Evolutionary conservation across 1,139 yeast species (phyloP).

Genomic region (Hansenula sp.): DNA sequence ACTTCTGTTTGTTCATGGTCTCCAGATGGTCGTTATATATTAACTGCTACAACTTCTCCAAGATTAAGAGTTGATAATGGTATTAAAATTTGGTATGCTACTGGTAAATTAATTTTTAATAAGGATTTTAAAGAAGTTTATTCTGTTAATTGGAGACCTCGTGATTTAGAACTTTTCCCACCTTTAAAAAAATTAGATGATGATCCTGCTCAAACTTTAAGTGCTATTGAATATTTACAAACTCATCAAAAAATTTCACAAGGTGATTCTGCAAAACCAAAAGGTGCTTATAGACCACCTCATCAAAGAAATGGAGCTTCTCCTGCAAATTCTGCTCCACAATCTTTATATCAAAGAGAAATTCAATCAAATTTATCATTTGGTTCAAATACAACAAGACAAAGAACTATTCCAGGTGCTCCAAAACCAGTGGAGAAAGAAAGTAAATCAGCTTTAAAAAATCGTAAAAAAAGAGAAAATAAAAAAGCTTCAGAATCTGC

Average conservation of each 20-base stretch:
- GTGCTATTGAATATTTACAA: conserved; percentile 54
- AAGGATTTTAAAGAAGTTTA: conserved; percentile 80
- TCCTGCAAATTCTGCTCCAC: conserved; percentile 24
- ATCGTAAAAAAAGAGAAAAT: conserved; percentile 76
- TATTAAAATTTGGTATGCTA: conserved; percentile 87
- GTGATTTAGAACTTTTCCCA: conserved; percentile 55
- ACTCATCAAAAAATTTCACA: conserved; percentile 32
- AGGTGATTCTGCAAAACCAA: conserved; percentile 41
- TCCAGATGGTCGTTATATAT: conserved; percentile 91
- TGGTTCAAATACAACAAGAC: conserved; percentile 14
- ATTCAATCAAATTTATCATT: conserved; percentile 30
- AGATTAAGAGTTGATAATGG: conserved; percentile 96
- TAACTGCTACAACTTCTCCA: conserved; percentile 97
- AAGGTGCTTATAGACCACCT: conserved; percentile 94
- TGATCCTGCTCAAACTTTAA: conserved; percentile 63
- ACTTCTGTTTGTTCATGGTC: conserved; percentile 97
- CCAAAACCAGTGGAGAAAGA: conserved; percentile 26
- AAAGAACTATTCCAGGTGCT: conserved; percentile 34
- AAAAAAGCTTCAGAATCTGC: conserved; percentile 34
- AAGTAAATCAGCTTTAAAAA: conserved; percentile 65
- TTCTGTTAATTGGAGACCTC: conserved; percentile 85
- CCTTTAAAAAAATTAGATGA: conserved; percentile 48
- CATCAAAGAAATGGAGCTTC: conserved; percentile 60
- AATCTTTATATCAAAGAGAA: conserved; percentile 57
- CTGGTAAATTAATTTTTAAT: conserved; percentile 74